phyloP scores from a whole-genome alignment of 306 rosid genomes.

The Pachyrhizus erosus region DNA sequence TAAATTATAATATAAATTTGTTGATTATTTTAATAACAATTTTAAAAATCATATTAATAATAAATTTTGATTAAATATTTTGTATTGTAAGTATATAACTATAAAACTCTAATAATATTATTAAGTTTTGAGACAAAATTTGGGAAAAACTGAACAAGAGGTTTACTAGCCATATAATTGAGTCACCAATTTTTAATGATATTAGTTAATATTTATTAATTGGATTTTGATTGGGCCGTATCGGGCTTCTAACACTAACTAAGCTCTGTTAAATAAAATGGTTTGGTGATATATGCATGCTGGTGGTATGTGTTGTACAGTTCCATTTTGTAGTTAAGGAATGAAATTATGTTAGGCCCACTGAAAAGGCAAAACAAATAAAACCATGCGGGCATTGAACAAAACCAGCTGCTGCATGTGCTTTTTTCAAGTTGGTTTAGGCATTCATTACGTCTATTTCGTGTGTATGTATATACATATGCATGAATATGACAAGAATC shows the following conservation, averaged over 20 bases:
- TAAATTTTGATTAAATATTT: too few species aligned
- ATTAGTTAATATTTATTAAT: too few species aligned
- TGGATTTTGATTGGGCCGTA: background rate
- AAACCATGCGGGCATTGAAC: background rate
- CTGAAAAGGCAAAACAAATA: background rate
- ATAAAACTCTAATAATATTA: too few species aligned
- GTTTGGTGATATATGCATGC: background rate
- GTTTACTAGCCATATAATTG: too few species aligned
- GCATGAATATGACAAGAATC: background rate
- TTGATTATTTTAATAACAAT: too few species aligned
- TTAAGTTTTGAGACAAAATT: too few species aligned
- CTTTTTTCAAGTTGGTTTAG: background rate
- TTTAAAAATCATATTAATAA: too few species aligned
- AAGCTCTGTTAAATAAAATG: background rate
- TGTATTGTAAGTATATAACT: too few species aligned
- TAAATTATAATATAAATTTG: too few species aligned
- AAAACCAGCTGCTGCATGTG: conserved; percentile 31
- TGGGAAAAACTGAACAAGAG: too few species aligned
- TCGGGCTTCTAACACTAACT: background rate
- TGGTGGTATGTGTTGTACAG: background rate
- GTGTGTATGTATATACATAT: background rate
- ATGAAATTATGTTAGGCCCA: background rate
- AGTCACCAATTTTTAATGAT: too few species aligned
- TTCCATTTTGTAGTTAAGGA: background rate
- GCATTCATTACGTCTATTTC: background rate